Evolutionary conservation across 306 rosid genomes (phyloP).

Genomic region (Cyamopsis tetragonoloba): DNA sequence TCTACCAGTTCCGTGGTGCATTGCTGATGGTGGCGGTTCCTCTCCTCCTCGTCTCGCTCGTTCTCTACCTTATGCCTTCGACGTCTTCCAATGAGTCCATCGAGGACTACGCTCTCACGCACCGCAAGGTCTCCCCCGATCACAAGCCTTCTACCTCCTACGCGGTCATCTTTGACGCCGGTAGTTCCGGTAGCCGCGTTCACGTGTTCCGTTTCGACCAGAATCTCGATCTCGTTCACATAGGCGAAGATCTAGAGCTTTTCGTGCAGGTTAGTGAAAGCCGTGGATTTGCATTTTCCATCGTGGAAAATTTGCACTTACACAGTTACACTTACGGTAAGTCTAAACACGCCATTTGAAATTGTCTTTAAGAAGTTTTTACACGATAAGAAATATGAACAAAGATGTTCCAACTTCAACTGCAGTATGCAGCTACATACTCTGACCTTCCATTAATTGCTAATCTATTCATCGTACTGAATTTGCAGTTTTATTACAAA

Average conservation of each 20-base stretch:
- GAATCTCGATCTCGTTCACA: conserved; percentile 61
- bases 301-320: background rate
- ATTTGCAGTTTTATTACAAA: too few relatives aligned
- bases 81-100: conserved; percentile 27
- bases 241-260: conserved; percentile 78
- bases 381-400: too few relatives aligned
- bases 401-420: too few relatives aligned
- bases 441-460: too few relatives aligned
- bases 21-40: conserved; percentile 59
- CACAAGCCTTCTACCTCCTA: conserved; percentile 29
- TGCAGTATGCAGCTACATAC: too few relatives aligned
- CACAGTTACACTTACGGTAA: background rate
- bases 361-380: background rate
- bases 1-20: conserved; percentile 58
- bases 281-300: background rate
- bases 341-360: background rate
- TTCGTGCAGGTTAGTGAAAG: conserved; percentile 47
- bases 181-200: conserved; percentile 96
- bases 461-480: too few relatives aligned
- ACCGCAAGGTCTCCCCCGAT: conserved; percentile 51
- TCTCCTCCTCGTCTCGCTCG: conserved; percentile 51
- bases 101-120: conserved; percentile 37
- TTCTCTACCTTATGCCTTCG: conserved; percentile 60
- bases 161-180: conserved; percentile 87
- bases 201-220: conserved; percentile 72